These are phyloP conservation scores for Miscanthus sacchariflorus DNA, from an alignment of 202 grass and related monocot species.

Conservation along the genomic window DNA sequence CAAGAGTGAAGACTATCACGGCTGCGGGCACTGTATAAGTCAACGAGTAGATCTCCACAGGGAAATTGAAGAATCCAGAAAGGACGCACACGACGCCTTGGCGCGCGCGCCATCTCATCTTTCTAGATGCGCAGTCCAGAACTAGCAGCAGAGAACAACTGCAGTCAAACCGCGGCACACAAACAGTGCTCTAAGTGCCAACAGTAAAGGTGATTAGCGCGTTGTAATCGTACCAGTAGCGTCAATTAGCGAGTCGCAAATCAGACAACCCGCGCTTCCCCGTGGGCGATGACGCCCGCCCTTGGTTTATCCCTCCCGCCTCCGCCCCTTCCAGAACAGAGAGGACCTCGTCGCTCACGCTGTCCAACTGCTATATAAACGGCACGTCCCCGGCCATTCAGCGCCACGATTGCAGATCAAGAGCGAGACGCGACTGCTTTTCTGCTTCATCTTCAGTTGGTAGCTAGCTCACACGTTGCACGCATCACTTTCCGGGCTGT, in stretches of 20 bases:
- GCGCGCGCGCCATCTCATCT: no score
- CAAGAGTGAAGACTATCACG: no score
- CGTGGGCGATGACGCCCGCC: constrained; percentile 36
- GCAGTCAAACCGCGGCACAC: neutral
- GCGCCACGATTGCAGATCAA: neutral
- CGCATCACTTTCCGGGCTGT: neutral
- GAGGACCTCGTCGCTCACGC: neutral
- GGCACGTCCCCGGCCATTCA: neutral
- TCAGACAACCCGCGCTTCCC: neutral
- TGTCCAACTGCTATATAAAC: constrained; percentile 42
- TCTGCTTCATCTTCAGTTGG: neutral
- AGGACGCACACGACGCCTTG: neutral
- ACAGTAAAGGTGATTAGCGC: neutral
- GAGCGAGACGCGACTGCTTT: neutral
- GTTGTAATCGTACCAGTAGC: neutral
- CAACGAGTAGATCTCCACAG: neutral
- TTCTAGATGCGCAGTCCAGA: neutral
- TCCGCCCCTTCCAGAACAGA: constrained; percentile 24
- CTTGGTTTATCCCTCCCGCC: neutral
- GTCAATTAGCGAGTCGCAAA: neutral
- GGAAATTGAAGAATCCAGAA: neutral
- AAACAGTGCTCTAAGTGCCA: neutral
- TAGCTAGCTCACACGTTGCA: neutral
- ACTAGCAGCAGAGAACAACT: neutral
- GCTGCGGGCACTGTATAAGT: neutral